Evolutionary conservation across 1,284 basidiomycete genomes (phyloP), one percentile per base, ranked within the genome.

Genomic region (Trichosporon sp.): DNA sequence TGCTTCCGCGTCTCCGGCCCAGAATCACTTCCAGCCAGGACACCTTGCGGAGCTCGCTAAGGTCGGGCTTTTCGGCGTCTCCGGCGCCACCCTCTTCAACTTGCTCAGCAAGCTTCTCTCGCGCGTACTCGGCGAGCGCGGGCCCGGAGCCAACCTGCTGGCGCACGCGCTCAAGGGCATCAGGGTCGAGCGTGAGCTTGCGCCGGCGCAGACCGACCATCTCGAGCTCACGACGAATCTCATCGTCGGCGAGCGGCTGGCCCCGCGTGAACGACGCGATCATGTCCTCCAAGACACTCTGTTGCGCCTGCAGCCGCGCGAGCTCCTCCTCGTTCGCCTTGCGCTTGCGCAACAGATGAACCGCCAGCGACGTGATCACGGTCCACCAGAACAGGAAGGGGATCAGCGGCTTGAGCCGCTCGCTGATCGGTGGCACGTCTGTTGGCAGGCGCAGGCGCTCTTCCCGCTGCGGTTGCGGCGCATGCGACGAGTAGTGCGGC

Each of bases 381-480:
- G 76, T 78, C 82, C 81, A 83, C 68, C 75, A 77, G 68, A 83
- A 77, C 64, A 83, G 69, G 73, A 82, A 81, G 7, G 82, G 81
- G 23, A 83, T 68, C 8, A 80, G 71, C 2, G 81, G 80, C 62
- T 70, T 71, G 0, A 83, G 75, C 13, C 82, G 78, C 65, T 71
- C 64, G 7, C 70, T 70, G 68, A 83, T 77, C 21, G 81, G 78
- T 12, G 82, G 82, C 7, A 72, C n/a, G 34, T 70, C 58, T 5
- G 38, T 65, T 47, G 64, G 64, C 29, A 65, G 15, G 3, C 31
- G 44, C 25, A 42, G 62, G 35, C 34, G 34, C 34, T 31, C 35
- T 25, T 34, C 27, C 23, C 47, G 64, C n/a, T 6, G 25, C 12
- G 56, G 35, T 7, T 31, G 18, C 6, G 47, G 21, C 51, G 64